A percentile compares a stretch with the other conserved stretches of the same genome.
These are phyloP conservation scores for Cyanidioschyzon merolae DNA, from an alignment of 23 red algal genomes.

Conservation along the genomic window DNA sequence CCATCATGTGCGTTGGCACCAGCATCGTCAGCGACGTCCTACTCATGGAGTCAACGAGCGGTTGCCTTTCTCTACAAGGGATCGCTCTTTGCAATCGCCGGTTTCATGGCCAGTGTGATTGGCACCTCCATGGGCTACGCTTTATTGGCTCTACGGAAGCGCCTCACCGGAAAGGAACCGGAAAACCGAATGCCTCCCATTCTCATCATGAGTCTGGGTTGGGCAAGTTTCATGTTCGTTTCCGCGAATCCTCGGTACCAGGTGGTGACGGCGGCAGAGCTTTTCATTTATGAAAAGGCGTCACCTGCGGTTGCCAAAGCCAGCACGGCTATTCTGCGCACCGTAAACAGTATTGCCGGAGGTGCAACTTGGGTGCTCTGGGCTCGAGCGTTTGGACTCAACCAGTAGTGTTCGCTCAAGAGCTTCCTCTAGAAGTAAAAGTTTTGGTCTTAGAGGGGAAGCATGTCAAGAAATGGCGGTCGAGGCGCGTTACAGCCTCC, in stretches of 20 bases:
- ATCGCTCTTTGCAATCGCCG: constrained; percentile 47
- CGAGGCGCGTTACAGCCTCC: no score
- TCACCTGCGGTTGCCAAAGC: constrained; percentile 45
- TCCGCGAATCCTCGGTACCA: constrained; percentile 85
- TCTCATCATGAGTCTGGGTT: constrained; percentile 46
- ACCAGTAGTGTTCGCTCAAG: no score
- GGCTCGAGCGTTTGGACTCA: background rate
- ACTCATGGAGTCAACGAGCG: constrained; percentile 24
- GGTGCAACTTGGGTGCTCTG: constrained; percentile 79
- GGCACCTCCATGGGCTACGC: constrained; percentile 33
- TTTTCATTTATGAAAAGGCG: constrained; percentile 36
- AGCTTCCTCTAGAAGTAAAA: no score
- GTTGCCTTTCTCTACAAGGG: constrained; percentile 53
- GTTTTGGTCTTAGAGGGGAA: no score
- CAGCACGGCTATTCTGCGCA: constrained; percentile 45
- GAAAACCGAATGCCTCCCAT: constrained; percentile 47
- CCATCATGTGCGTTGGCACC: constrained; percentile 58
- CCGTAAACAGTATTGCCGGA: constrained; percentile 75
- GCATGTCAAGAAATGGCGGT: no score
- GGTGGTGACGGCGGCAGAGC: constrained; percentile 64
- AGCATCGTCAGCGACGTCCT: constrained; percentile 17
- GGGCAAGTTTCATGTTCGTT: constrained; percentile 95
- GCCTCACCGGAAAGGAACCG: background rate
- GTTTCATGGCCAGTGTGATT: constrained; percentile 52
- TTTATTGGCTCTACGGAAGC: constrained; percentile 15